Conservation (phyloP, 805 yeast species). For the Myxozyma mucilagina region DNA sequence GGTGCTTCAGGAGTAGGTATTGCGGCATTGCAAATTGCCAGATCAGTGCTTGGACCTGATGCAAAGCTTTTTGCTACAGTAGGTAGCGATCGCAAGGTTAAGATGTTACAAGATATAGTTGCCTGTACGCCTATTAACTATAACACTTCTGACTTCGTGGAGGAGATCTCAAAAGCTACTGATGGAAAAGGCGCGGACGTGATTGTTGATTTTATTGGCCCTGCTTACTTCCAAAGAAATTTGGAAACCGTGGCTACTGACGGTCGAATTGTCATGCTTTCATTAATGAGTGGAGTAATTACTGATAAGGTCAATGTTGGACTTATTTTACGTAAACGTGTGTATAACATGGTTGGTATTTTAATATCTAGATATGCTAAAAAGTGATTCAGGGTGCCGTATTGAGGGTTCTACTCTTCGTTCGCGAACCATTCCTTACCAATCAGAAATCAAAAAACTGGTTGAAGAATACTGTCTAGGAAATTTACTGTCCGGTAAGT, state of each 20-base stretch:
- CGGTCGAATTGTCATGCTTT: constrained; percentile 38
- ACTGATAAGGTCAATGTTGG: constrained; percentile 32
- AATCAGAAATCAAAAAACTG: constrained; percentile 33
- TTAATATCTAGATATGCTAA: not conserved
- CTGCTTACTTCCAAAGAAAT: constrained; percentile 31
- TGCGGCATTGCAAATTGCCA: constrained; percentile 44
- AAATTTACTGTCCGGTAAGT: constrained; percentile 33
- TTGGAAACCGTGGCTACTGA: constrained; percentile 35
- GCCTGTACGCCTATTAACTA: constrained; percentile 35
- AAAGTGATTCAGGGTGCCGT: constrained; percentile 13
- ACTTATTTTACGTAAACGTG: constrained; percentile 35
- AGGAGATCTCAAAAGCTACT: constrained; percentile 10
- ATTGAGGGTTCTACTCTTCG: constrained; percentile 40
- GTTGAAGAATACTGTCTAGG: constrained; percentile 37
- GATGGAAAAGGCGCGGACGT: constrained; percentile 37
- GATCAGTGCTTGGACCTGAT: constrained; percentile 38
- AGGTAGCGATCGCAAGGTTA: constrained; percentile 36
- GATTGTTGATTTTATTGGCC: constrained; percentile 43
- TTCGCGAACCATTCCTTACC: constrained; percentile 34
- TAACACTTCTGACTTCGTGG: constrained; percentile 25
- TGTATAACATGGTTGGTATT: not conserved
- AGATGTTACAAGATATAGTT: constrained; percentile 33
- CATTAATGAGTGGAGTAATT: constrained; percentile 34
- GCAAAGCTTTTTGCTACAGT: constrained; percentile 40
- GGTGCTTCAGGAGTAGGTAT: constrained; percentile 42